Conservation (phyloP, 2,329 filamentous ascomycete genomes). For the Nannizzia gypsea region DNA sequence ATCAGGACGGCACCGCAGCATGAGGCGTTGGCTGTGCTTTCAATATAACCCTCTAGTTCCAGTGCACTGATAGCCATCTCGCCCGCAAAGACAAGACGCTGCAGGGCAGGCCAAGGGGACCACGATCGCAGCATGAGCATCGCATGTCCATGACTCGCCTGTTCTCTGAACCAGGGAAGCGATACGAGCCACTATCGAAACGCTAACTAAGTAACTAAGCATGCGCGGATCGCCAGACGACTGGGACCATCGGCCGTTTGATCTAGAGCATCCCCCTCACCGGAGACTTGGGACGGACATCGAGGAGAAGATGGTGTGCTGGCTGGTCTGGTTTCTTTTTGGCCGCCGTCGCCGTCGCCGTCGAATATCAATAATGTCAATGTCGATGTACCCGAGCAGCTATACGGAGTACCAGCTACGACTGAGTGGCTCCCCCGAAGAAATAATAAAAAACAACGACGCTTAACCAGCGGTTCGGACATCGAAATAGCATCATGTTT, state of each 20-base stretch:
- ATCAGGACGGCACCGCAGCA: neutral
- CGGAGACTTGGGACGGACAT: neutral
- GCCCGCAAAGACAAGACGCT: neutral
- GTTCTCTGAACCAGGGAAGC: neutral
- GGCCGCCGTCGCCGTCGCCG: no score
- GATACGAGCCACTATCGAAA: conserved; percentile 4
- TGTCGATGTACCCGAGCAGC: no score
- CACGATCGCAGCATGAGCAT: no score
- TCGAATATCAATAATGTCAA: no score
- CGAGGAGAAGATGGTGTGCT: neutral
- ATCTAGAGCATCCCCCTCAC: neutral
- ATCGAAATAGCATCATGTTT: neutral
- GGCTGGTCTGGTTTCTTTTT: neutral
- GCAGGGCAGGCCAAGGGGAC: no score
- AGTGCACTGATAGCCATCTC: neutral
- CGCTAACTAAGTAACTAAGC: no score
- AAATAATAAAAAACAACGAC: no score
- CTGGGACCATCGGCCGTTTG: neutral
- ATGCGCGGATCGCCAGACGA: neutral
- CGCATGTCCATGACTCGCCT: neutral
- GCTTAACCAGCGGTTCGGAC: neutral
- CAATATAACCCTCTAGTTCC: neutral
- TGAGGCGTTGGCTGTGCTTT: neutral
- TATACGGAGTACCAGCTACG: neutral
- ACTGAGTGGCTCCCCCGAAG: neutral